phyloP scores from a whole-genome alignment of 208 protist species.

The Naegleria fowleri region DNA sequence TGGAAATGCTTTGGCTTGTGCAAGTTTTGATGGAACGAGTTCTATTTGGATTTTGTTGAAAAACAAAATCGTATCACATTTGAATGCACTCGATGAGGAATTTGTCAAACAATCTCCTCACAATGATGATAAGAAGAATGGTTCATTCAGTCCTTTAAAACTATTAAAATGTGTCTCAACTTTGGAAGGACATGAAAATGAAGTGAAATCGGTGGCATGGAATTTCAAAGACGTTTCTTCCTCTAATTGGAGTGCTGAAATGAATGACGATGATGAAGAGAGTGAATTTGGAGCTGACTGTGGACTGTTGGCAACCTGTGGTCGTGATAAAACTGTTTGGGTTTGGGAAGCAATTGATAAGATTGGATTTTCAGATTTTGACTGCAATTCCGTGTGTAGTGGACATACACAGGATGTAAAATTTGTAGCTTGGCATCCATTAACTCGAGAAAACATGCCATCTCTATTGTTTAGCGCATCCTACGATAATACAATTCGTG shows the following conservation, averaged over 20 bases:
- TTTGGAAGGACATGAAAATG: slow-evolving; percentile 76
- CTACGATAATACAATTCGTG: slow-evolving; percentile 66
- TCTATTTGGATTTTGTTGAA: not conserved
- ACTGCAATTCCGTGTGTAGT: slow-evolving; percentile 71
- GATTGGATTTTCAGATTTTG: slow-evolving; percentile 51
- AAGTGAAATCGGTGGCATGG: slow-evolving; percentile 79
- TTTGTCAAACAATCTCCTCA: not conserved
- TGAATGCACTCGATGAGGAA: not conserved
- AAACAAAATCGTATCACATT: not conserved
- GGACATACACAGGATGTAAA: slow-evolving; percentile 83
- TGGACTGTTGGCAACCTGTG: slow-evolving; percentile 63
- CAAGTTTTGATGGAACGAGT: slow-evolving; percentile 18
- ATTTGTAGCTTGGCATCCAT: slow-evolving; percentile 64
- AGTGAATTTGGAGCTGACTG: slow-evolving; percentile 37
- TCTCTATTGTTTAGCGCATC: slow-evolving; percentile 59
- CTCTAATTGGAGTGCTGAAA: not conserved
- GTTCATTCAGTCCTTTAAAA: not conserved
- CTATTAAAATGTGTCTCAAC: not conserved
- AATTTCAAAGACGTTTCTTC: not conserved
- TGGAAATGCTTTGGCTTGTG: not conserved
- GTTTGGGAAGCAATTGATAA: slow-evolving; percentile 60
- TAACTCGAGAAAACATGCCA: slow-evolving; percentile 21
- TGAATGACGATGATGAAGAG: slow-evolving; percentile 43
- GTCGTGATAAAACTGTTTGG: slow-evolving; percentile 76
- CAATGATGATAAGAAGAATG: not conserved